A percentile compares a stretch with the other conserved stretches of the same genome.
Evolutionary conservation across 805 yeast genomes (phyloP).

Genomic region (Tetrapisispora taiwanensis): DNA sequence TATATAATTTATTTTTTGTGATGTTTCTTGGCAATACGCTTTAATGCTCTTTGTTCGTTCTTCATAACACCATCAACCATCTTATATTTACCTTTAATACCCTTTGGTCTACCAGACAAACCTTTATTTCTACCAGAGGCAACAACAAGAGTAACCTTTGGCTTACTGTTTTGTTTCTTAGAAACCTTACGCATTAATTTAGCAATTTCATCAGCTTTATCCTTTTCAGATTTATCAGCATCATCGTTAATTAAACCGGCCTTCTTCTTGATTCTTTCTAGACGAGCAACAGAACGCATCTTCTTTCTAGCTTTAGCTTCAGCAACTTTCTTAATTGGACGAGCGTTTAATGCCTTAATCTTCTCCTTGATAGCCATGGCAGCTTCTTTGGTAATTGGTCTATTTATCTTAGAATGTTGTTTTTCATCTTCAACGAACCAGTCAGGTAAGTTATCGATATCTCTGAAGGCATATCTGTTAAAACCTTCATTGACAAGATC

Average conservation of each 20-base stretch:
- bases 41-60: conserved; percentile 92
- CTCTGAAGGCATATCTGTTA: conserved; percentile 86
- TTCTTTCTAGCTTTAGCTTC: conserved; percentile 96
- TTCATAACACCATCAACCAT: conserved; percentile 98
- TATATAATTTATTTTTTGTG: conserved; percentile 35
- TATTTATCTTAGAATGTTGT: conserved; percentile 70
- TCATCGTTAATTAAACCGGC: conserved; percentile 87
- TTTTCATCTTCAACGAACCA: conserved; percentile 95
- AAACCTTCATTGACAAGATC: conserved; percentile 89
- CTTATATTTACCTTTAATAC: conserved; percentile 94
- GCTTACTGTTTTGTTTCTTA: conserved; percentile 60
- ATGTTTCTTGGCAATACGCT: conserved; percentile 79
- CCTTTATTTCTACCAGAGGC: conserved; percentile 83
- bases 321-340: conserved; percentile 97
- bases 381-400: conserved; percentile 94
- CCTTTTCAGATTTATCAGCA: conserved; percentile 76
- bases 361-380: conserved; percentile 68
- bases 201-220: conserved; percentile 87
- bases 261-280: conserved; percentile 86
- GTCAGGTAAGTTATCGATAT: conserved; percentile 81
- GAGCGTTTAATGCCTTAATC: conserved; percentile 74
- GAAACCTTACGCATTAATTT: conserved; percentile 73
- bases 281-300: conserved; percentile 77
- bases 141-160: conserved; percentile 78
- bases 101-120: conserved; percentile 89